Base-by-base conservation (phyloP, 2,329 filamentous ascomycete species). In the Hypoxylon sp. region DNA sequence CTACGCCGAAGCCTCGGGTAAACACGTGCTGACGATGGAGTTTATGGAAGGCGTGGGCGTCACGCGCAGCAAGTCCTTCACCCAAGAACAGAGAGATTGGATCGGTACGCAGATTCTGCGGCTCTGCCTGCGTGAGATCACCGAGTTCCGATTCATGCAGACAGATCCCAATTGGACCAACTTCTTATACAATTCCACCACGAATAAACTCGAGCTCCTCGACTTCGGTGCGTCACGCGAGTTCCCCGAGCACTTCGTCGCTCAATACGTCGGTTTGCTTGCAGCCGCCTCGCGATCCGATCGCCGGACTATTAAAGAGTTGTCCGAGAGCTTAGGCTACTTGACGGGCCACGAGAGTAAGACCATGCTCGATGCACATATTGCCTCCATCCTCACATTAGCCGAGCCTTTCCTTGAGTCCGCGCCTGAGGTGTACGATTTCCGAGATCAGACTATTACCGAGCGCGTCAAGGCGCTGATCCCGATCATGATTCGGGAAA, bases 101-200 rank as follows among this genome's bases (percentile, higher is more conserved):
- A 97, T 99, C 76, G 96, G 96, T 59, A 96, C 94, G 0, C 93
- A 98, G 76, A 93, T 98, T 72, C 87, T 98, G 58, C 92, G 94
- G 3, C 90, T 99, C 10, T 98, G 94, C 78, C 87, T 98, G 42
- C 91, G 95, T 65, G 96, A 98, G 82, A 95, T 98, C 74, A 91
- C 91, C 71, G 94, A 97, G 81, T 98, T 98, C 88, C 90, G 87
- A 68, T 98, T 97, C 83, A 99, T 99, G 96, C 96, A 99, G 82
- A 99, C 96, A 4, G 96, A 99, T 78, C 96, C 96, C 44, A 99
- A 99, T 84, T 99, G 96, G 96, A 98, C 95, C 35, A 99, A 99
- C 81, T 99, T 99, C 80, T 86, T 98, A 20, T 99, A 94, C 85
- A 96, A 98, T 75, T 84, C 89, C 0, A 75, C 83, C 20, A 89